Evolutionary conservation across 169 alveolate genomes (phyloP).

Genomic region (Plasmodium sp.): DNA sequence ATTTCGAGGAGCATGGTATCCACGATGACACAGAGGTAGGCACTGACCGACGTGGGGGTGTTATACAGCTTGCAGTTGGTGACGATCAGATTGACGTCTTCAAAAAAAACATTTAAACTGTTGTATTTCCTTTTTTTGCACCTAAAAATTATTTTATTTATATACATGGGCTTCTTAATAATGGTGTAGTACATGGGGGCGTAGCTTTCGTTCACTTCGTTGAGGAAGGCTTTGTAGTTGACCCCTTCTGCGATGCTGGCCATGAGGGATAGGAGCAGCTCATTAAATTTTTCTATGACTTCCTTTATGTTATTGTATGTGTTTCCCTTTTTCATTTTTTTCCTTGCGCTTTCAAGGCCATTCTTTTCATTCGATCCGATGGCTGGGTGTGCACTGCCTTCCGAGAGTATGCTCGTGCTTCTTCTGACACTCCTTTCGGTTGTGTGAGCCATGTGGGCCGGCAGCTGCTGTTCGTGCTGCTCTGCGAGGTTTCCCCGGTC

Average conservation of each 20-base stretch:
- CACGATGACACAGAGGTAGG: slow-evolving; percentile 65
- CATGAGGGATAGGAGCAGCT: slow-evolving; percentile 20
- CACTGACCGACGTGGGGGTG: slow-evolving; percentile 66
- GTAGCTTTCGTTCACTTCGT: slow-evolving; percentile 71
- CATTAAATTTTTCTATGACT: slow-evolving; percentile 60
- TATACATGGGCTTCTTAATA: slow-evolving; percentile 67
- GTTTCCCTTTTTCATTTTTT: slow-evolving; percentile 52
- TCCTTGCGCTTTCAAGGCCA: neutral
- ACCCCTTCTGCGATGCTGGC: slow-evolving; percentile 1
- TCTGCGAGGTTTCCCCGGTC: neutral
- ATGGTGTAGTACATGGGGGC: slow-evolving; percentile 73
- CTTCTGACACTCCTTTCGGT: neutral
- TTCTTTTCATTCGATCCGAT: slow-evolving; percentile 12
- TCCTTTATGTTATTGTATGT: slow-evolving; percentile 67
- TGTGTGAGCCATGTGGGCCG: neutral
- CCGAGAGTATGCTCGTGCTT: neutral
- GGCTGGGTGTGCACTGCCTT: neutral
- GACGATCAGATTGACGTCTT: slow-evolving; percentile 63
- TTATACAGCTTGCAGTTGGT: slow-evolving; percentile 61
- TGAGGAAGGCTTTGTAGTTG: slow-evolving; percentile 65
- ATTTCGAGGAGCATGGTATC: slow-evolving; percentile 56
- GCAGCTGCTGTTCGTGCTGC: neutral
- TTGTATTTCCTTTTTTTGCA: slow-evolving; percentile 69
- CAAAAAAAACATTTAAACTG: slow-evolving; percentile 50
- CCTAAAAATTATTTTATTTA: slow-evolving; percentile 57